phyloP scores from a whole-genome alignment of 345 rosid species.

The Populus davidiana region DNA sequence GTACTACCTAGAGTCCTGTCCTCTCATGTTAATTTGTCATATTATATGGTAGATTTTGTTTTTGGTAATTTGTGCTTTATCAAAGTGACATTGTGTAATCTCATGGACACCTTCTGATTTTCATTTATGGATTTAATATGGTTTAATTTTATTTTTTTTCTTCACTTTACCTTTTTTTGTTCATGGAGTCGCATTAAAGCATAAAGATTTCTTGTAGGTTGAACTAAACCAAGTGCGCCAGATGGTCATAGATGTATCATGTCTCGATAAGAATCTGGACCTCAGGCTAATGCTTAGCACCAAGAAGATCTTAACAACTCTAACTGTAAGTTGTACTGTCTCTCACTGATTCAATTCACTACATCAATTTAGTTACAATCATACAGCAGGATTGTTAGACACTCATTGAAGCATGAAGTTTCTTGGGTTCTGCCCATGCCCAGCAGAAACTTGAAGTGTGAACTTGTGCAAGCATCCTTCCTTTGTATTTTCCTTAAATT shows the following conservation, averaged over 20 bases:
- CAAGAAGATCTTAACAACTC: constrained; percentile 40
- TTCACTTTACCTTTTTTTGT: background rate
- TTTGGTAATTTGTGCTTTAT: background rate
- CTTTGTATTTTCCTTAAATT: too few relatives aligned
- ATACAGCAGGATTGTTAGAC: too few relatives aligned
- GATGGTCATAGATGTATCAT: constrained; percentile 54
- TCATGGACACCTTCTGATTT: background rate
- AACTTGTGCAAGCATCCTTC: too few relatives aligned
- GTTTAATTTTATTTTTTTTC: background rate
- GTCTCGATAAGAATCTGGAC: constrained; percentile 59
- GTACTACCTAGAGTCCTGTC: background rate
- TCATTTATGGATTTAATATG: background rate
- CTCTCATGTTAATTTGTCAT: too few relatives aligned
- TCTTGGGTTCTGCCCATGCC: too few relatives aligned
- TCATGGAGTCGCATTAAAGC: background rate
- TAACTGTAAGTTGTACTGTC: constrained; percentile 35
- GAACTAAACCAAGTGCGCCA: constrained; percentile 47
- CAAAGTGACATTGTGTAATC: background rate
- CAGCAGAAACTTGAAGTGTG: too few relatives aligned
- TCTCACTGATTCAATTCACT: too few relatives aligned
- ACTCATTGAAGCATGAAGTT: too few relatives aligned
- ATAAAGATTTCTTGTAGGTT: constrained; percentile 29
- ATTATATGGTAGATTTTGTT: background rate
- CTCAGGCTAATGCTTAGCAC: constrained; percentile 55
- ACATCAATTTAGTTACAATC: too few relatives aligned